phyloP scores from a whole-genome alignment of 306 rosid species.

The Erythrophleum fordii region DNA sequence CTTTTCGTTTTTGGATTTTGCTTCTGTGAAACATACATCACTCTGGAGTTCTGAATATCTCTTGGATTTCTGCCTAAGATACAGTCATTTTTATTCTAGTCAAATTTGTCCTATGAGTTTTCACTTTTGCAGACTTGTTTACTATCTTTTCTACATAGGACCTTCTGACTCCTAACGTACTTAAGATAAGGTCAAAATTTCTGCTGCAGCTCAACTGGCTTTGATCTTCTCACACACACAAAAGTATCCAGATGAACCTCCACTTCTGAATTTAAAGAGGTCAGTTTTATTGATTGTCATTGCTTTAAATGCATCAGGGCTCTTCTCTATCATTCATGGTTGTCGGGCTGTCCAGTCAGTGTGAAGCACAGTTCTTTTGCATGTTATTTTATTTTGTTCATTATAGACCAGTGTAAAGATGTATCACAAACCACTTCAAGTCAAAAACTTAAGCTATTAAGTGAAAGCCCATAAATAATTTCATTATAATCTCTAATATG shows the following conservation, averaged over 20 bases:
- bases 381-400: constrained; percentile 19
- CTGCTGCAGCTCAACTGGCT: constrained; percentile 87
- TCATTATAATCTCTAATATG: not conserved
- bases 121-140: constrained; percentile 34
- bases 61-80: constrained; percentile 31
- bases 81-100: not conserved
- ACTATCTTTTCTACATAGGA: not conserved
- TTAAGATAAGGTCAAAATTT: constrained; percentile 36
- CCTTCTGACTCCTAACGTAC: constrained; percentile 29
- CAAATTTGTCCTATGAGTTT: not conserved
- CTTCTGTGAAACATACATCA: constrained; percentile 6
- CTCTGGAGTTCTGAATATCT: constrained; percentile 29
- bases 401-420: constrained; percentile 30
- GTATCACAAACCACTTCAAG: not conserved
- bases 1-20: constrained; percentile 12
- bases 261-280: constrained; percentile 90
- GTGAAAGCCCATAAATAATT: not conserved
- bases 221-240: constrained; percentile 91
- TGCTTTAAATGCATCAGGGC: not conserved
- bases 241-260: constrained; percentile 98
- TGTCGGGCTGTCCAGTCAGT: constrained; percentile 24
- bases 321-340: constrained; percentile 11
- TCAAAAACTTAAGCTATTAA: not conserved
- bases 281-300: constrained; percentile 33
- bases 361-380: not conserved